Evolutionary conservation across 345 rosid genomes (phyloP).

Genomic region (Murraya paniculata): DNA sequence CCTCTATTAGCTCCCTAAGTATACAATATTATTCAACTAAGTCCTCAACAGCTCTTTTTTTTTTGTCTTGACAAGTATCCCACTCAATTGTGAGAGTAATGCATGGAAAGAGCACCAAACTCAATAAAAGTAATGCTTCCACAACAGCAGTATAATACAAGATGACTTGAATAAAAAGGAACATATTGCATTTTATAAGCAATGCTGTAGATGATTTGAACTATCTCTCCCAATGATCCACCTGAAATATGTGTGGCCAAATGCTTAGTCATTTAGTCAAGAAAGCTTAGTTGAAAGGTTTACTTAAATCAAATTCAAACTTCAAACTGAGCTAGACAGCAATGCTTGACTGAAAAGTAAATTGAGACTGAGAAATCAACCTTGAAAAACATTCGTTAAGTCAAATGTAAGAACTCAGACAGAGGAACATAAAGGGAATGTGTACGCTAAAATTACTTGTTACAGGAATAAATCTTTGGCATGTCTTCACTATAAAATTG

Average conservation of each 20-base stretch:
- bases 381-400: not conserved
- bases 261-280: not conserved
- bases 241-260: not conserved
- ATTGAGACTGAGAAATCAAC: constrained; percentile 9
- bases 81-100: not conserved
- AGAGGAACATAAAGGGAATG: constrained; percentile 7
- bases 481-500: constrained; percentile 87
- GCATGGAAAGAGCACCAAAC: not conserved
- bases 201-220: not conserved
- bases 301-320: not conserved
- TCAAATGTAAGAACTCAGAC: not conserved
- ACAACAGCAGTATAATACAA: not conserved
- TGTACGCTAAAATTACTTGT: constrained; percentile 52
- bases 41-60: not conserved
- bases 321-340: not conserved
- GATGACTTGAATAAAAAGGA: not conserved
- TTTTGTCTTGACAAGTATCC: not conserved
- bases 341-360: not conserved
- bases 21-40: not conserved
- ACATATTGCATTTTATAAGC: not conserved
- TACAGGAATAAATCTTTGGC: constrained; percentile 90
- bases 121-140: not conserved
- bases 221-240: not conserved
- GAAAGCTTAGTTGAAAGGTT: not conserved
- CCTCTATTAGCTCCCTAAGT: not conserved